These are phyloP conservation scores for Rhodomyrtus psidioides DNA, from an alignment of 441 rosid species.

Conservation along the genomic window DNA sequence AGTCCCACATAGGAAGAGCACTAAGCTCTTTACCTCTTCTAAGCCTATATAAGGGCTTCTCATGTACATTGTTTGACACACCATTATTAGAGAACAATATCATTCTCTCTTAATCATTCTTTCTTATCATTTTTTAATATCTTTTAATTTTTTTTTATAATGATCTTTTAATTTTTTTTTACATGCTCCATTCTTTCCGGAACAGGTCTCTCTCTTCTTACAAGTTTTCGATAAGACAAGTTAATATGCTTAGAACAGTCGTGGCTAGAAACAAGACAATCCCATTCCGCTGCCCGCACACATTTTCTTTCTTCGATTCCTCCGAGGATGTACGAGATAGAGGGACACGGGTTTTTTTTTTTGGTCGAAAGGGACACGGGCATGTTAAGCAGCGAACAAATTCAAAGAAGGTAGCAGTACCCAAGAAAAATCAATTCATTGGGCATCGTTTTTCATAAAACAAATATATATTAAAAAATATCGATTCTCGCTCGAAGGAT, in stretches of 20 bases:
- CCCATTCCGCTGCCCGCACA: background rate
- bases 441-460: too few species aligned
- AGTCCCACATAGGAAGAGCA: too few species aligned
- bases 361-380: background rate
- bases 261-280: background rate
- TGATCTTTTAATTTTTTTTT: too few species aligned
- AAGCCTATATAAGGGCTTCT: too few species aligned
- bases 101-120: too few species aligned
- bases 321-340: background rate
- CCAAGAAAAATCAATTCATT: background rate
- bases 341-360: background rate
- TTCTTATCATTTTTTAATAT: too few species aligned
- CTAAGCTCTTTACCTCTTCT: too few species aligned
- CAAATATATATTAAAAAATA: background rate
- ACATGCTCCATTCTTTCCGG: background rate
- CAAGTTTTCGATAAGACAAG: background rate
- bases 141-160: too few species aligned
- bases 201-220: background rate
- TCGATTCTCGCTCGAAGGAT: background rate
- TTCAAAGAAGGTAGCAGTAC: background rate
- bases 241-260: background rate
- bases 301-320: background rate
- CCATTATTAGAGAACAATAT: too few species aligned
- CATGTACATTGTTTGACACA: too few species aligned
- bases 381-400: background rate